Evolutionary conservation across 331 rosid genomes (phyloP), one percentile per base, ranked within the genome.

Genomic region (Prunus yedoensis): DNA sequence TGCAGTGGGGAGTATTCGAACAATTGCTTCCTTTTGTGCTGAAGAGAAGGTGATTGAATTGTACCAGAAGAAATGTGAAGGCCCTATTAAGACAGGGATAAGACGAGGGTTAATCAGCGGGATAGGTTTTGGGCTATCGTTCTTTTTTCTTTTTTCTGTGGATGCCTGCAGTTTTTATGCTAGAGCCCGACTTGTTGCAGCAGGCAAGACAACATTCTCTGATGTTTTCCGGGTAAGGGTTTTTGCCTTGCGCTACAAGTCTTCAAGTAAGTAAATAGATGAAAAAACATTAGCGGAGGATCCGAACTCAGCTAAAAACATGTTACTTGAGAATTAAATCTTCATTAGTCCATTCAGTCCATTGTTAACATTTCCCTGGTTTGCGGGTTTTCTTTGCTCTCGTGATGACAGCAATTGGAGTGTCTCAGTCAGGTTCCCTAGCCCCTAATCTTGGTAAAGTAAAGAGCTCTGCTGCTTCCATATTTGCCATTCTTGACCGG

Each of bases 21-120:
- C 92, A 47, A 85, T 93, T 66, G 88, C 98, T 5, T 81, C 97
- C 65, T 93, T 88, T 78, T 84, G 96, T 87, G 97, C 97, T 20
- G 91, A 92, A 79, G 91, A 87, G 83, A 87, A 86, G 81, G 85
- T 85, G 70, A 79, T 82, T 81, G 52, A 79, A 35, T 61, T 85
- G 45, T 85, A 85, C 85, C 41, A 75, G 43, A 81, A 83, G 76
- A 91, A 89, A 62, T 93, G 98, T 77, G 79, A 74, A 80, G 95
- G 82, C 2, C 96, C 98, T 21, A 74, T 68, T 23, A 77, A 71
- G 35, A 41, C 76, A 13, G 92, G 92, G 41, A 81, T 85, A 11
- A 76, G 86, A 38, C 83, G 53, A 74, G 89, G 92, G 9, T 10
- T 88, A 38, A 62, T 83, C 16, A 88, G 92, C 23, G 89, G 89